Percentiles rank a stretch among this genome's conserved stretches.
phyloP scores from a whole-genome alignment of 352 stramenopile species.

The Albugo laibachii region DNA sequence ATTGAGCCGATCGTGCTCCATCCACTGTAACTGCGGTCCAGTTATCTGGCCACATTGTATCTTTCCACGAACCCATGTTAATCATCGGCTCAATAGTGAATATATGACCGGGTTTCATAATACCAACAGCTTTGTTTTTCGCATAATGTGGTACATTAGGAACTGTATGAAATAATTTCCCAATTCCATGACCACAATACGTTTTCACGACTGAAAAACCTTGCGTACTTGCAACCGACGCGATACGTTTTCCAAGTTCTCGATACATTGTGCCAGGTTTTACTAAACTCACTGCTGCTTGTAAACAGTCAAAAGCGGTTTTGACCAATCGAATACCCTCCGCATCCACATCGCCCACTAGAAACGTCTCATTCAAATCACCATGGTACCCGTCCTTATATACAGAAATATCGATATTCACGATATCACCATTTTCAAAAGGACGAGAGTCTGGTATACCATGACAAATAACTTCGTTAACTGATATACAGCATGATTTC shows the following conservation, averaged over 20 bases:
- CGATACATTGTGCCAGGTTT: conserved; percentile 91
- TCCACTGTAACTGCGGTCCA: conserved; percentile 95
- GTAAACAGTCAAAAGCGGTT: conserved; percentile 89
- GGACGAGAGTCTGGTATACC: conserved; percentile 93
- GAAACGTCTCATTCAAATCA: conserved; percentile 97
- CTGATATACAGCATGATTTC: conserved; percentile 79
- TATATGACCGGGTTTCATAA: conserved; percentile 95
- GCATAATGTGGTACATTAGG: conserved; percentile 96
- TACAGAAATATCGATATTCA: conserved; percentile 96
- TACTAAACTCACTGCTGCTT: conserved; percentile 68
- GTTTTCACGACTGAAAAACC: conserved; percentile 90
- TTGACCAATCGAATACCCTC: conserved; percentile 83
- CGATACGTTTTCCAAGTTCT: conserved; percentile 90
- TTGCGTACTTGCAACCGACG: conserved; percentile 60
- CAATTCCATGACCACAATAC: conserved; percentile 98
- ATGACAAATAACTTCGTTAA: conserved; percentile 95
- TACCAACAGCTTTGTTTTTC: conserved; percentile 95
- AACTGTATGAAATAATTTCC: conserved; percentile 90
- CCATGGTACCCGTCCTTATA: conserved; percentile 95
- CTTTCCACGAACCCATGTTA: conserved; percentile 86
- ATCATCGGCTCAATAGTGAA: conserved; percentile 99
- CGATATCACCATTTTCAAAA: conserved; percentile 92
- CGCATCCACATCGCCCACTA: conserved; percentile 91
- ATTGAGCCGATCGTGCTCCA: conserved; percentile 90
- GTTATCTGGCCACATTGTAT: conserved; percentile 92